Conservation (phyloP, 495 filamentous ascomycete species). For the Gamarada debralockiae region DNA sequence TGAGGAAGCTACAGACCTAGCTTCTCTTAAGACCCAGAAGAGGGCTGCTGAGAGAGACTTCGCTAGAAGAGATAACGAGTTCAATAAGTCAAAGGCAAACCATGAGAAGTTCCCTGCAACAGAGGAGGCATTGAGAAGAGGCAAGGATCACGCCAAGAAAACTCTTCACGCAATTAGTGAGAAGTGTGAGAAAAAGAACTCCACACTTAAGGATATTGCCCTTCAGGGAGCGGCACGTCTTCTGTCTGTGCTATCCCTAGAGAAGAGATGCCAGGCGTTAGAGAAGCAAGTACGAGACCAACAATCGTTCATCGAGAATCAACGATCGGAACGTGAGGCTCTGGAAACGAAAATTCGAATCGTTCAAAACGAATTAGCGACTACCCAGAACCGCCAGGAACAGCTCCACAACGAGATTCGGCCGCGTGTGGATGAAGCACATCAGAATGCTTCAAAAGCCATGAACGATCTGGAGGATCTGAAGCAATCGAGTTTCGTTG, state of each 20-base stretch:
- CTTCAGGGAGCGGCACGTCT: not conserved
- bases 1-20: not conserved
- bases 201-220: not conserved
- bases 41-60: not conserved
- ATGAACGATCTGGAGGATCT: not conserved
- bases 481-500: too few relatives aligned
- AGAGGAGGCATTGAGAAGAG: not conserved
- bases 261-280: not conserved
- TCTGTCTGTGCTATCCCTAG: not conserved
- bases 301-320: not conserved
- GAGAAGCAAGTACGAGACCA: not conserved
- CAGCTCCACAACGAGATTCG: too few relatives aligned
- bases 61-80: slow-evolving; percentile 4
- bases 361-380: too few relatives aligned
- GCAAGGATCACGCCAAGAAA: slow-evolving; percentile 3
- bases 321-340: not conserved
- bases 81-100: slow-evolving; percentile 2
- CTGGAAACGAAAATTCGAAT: too few relatives aligned
- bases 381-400: too few relatives aligned
- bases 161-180: not conserved
- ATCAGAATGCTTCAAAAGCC: not conserved
- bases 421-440: not conserved
- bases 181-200: not conserved
- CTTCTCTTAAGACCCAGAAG: not conserved
- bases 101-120: slow-evolving; percentile 15